Evolutionary conservation across 2,329 filamentous ascomycete genomes (phyloP).

Genomic region (Trichophyton verrucosum): DNA sequence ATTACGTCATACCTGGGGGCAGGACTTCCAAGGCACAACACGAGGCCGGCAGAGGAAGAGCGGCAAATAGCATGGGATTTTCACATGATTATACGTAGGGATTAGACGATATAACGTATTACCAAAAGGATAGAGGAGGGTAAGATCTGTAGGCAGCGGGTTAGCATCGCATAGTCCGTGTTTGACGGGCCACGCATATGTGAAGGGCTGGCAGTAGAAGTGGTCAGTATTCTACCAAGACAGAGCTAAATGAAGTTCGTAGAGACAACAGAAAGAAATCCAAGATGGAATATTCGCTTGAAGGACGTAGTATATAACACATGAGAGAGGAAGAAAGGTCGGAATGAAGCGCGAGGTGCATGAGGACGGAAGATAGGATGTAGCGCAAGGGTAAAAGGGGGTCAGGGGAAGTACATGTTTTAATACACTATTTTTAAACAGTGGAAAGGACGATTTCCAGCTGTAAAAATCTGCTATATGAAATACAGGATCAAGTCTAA

Average conservation of each 20-base stretch:
- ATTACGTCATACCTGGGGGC: neutral
- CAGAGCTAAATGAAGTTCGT: neutral
- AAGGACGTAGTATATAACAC: slow-evolving; percentile 3
- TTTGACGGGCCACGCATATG: too few species aligned
- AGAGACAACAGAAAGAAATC: neutral
- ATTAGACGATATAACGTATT: neutral
- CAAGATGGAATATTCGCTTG: slow-evolving; percentile 2
- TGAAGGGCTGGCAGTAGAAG: neutral
- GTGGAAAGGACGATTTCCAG: neutral
- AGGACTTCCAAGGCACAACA: neutral
- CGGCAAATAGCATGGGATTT: neutral
- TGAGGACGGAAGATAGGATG: neutral
- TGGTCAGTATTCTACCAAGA: neutral
- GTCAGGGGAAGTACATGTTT: slow-evolving; percentile 2
- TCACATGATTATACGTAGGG: slow-evolving; percentile 1
- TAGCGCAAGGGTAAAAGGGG: neutral
- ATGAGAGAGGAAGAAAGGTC: neutral
- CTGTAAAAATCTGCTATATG: slow-evolving; percentile 1
- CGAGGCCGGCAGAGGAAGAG: neutral
- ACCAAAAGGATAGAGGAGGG: neutral
- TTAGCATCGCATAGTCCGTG: neutral
- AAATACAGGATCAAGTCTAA: slow-evolving; percentile 10
- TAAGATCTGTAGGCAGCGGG: neutral
- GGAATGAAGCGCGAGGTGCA: neutral
- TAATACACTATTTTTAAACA: slow-evolving; percentile 6